Conservation (phyloP, 805 yeast genomes). For the Jamesozyma lodderae region DNA sequence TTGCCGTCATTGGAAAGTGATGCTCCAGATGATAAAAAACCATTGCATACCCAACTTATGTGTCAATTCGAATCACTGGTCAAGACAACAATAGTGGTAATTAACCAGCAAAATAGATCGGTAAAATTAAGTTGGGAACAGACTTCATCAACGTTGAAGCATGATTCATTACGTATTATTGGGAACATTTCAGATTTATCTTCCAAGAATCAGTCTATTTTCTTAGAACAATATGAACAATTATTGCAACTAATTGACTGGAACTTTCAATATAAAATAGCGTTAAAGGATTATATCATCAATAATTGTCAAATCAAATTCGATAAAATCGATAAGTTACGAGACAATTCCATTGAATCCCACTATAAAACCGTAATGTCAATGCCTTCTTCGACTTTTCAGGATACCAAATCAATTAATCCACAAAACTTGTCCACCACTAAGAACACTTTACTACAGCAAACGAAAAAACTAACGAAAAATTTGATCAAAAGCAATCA, state of each 20-base stretch:
- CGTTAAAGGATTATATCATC: constrained; percentile 4
- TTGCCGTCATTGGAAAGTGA: neutral
- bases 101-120: constrained; percentile 12
- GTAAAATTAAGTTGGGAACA: constrained; percentile 13
- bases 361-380: neutral
- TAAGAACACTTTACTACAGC: constrained; percentile 21
- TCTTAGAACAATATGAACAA: constrained; percentile 3
- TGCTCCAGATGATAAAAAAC: neutral
- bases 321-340: constrained; percentile 11
- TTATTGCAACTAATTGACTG: constrained; percentile 15
- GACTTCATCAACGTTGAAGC: constrained; percentile 3
- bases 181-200: constrained; percentile 1
- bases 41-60: constrained; percentile 1
- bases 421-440: constrained; percentile 11
- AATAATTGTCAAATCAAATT: constrained; percentile 3
- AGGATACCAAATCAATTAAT: constrained; percentile 1
- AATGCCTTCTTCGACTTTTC: neutral
- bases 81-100: constrained; percentile 8
- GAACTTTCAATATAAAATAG: constrained; percentile 14
- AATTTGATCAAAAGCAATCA: constrained; percentile 28
- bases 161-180: constrained; percentile 9
- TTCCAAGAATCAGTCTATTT: neutral
- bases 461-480: constrained; percentile 24
- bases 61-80: constrained; percentile 15
- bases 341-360: constrained; percentile 14